Conservation (phyloP, 2,329 filamentous ascomycete species). For the Cytospora piceae region DNA sequence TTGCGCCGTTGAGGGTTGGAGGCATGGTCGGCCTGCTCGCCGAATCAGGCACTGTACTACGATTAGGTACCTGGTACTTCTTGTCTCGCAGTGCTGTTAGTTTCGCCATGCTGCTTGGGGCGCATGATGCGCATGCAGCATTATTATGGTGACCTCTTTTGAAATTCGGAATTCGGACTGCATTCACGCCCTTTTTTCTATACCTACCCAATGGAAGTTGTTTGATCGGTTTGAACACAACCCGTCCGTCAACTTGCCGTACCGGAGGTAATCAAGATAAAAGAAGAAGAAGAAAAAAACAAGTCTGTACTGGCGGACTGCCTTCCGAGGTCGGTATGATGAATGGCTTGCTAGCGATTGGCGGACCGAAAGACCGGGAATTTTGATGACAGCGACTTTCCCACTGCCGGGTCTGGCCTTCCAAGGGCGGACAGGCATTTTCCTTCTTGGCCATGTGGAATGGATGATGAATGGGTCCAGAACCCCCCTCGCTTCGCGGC, state of each 20-base stretch:
- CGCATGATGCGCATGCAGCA: conserved; percentile 13
- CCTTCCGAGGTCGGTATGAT: conserved; percentile 12
- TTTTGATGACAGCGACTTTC: conserved; percentile 27
- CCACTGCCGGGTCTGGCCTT: conserved; percentile 26
- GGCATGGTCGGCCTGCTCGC: conserved; percentile 20
- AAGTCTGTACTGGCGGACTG: conserved; percentile 3
- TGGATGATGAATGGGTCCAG: conserved; percentile 25
- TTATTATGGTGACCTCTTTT: conserved; percentile 5
- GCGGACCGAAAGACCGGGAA: conserved; percentile 28
- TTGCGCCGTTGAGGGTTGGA: conserved; percentile 18
- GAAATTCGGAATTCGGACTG: not conserved
- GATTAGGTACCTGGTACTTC: conserved; percentile 3
- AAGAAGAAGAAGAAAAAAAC: not conserved
- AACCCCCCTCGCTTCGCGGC: conserved; percentile 23
- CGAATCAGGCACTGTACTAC: conserved; percentile 9
- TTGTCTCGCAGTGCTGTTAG: conserved; percentile 1
- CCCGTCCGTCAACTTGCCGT: conserved; percentile 1
- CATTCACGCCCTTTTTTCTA: not conserved
- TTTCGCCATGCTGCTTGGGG: conserved; percentile 9
- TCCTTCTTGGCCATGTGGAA: conserved; percentile 27
- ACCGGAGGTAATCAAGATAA: not conserved
- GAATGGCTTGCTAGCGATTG: conserved; percentile 28
- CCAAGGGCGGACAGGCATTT: conserved; percentile 22
- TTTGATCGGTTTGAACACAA: conserved; percentile 1
- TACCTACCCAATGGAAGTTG: not conserved